Evolutionary conservation across 176 grass and related monocot species (phyloP), one percentile per base, ranked within the genome.

Genomic region (Zoysia japonica): DNA sequence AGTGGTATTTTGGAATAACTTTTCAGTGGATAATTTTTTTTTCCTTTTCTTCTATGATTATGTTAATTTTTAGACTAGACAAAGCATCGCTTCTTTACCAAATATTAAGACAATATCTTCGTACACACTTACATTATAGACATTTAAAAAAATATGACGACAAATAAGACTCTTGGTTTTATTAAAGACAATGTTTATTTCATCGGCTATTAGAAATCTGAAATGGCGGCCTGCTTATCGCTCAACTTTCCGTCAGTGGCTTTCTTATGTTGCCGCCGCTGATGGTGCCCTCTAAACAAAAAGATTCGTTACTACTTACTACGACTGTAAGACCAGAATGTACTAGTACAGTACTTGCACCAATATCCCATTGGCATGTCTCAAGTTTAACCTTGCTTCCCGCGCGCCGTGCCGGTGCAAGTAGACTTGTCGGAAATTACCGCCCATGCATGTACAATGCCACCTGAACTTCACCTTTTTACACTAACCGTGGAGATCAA

Each of bases 401-500:
- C 68, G 12, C 51, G 47, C 71, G 66, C 35, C 14, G 51, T 50
- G 65, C 65, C 65, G 41, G 8, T 36, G 7, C 14, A 2, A 14
- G 35, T 8, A 8, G 7, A 38, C 13, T 45, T 12, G n/a, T 53
- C 12, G 80, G 52, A 75, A 9, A 2, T 75, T 11, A 12, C 53
- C 15, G 16, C 47, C 61, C 61, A 68, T 84, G 44, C 77, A 81
- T 77, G 56, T 53, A 77, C 82, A 80, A 38, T 5, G 77, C 19
- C 37, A 78, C 2, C 7, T 19, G 40, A 40, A 52, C 60, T 67
- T 53, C 67, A 11, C 49, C 20, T 72, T 85, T 77, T 82, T 74
- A 85, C 87, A 85, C 38, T 52, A 89, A 74, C 52, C 60, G 1
- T 28, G 50, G 60, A 52, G 60, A 61, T 77, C 65, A 85, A 77